These are phyloP conservation scores for Polytrichum formosum DNA, from an alignment of 225 moss, liverwort and hornwort genomes.

Conservation along the genomic window DNA sequence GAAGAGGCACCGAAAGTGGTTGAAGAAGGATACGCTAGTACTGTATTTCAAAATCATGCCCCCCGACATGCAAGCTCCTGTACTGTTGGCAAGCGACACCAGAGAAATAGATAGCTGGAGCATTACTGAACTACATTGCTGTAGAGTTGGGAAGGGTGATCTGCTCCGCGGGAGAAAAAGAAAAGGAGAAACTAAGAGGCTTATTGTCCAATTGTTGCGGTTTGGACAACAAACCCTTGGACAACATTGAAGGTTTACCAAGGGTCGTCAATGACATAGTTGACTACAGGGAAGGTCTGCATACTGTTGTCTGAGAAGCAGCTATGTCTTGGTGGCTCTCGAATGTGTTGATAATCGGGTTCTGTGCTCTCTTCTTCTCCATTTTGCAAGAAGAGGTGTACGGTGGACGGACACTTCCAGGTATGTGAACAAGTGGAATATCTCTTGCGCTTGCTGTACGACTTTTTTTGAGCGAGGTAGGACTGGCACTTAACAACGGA, in stretches of 20 bases:
- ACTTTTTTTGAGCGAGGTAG: not conserved
- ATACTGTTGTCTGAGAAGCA: slow-evolving; percentile 11
- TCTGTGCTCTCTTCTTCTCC: slow-evolving; percentile 40
- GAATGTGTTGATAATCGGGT: slow-evolving; percentile 40
- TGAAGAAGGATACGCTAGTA: slow-evolving; percentile 19
- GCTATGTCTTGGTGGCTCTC: slow-evolving; percentile 58
- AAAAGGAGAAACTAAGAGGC: slow-evolving; percentile 9
- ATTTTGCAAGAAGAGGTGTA: slow-evolving; percentile 35
- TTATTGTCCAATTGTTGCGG: not conserved
- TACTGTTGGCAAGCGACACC: slow-evolving; percentile 29
- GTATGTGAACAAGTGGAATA: slow-evolving; percentile 12
- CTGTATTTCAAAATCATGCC: slow-evolving; percentile 22
- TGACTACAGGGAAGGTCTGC: too few species aligned
- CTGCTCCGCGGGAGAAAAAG: slow-evolving; percentile 22
- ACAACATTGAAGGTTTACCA: slow-evolving; percentile 17
- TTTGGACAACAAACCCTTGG: slow-evolving; percentile 13
- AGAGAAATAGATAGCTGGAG: slow-evolving; percentile 19
- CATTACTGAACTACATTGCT: slow-evolving; percentile 12
- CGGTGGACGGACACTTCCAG: slow-evolving; percentile 31
- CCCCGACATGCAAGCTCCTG: slow-evolving; percentile 37
- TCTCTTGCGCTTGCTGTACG: not conserved
- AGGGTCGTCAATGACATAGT: slow-evolving; percentile 25
- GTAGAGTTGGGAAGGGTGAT: slow-evolving; percentile 20
- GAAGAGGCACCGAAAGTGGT: slow-evolving; percentile 39
- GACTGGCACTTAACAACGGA: too few species aligned